Evolutionary conservation across 2,329 filamentous ascomycete species (phyloP).

Genomic region (Colletotrichum chlorophyti): DNA sequence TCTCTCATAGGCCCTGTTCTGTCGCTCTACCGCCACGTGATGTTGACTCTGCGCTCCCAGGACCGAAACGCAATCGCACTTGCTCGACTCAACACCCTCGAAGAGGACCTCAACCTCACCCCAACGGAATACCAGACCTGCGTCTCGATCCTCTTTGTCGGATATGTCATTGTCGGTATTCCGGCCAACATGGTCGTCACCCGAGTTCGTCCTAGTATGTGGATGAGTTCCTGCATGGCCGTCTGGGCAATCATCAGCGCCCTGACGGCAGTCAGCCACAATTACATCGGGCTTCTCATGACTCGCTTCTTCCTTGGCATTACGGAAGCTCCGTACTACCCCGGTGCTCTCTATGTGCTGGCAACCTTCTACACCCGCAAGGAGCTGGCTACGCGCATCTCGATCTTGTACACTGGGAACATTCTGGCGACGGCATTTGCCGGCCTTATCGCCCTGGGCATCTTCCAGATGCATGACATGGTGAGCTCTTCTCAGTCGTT

Average conservation of each 20-base stretch:
- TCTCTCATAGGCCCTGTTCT: too few species aligned
- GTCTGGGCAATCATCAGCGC: conserved; percentile 37
- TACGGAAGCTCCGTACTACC: conserved; percentile 39
- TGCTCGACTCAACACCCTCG: conserved; percentile 59
- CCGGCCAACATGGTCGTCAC: conserved; percentile 28
- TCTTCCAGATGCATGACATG: conserved; percentile 37
- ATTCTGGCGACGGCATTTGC: conserved; percentile 37
- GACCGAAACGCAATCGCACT: conserved; percentile 63
- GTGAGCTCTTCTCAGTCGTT: conserved; percentile 32
- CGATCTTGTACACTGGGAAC: conserved; percentile 37
- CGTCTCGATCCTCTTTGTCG: conserved; percentile 30
- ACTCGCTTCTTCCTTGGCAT: conserved; percentile 37
- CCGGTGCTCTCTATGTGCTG: conserved; percentile 35
- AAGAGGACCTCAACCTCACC: conserved; percentile 56
- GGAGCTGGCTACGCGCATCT: conserved; percentile 36
- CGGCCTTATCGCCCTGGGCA: conserved; percentile 34
- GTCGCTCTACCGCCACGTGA: too few species aligned
- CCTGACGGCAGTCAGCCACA: conserved; percentile 35
- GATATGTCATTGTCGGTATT: conserved; percentile 39
- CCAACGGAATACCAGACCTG: conserved; percentile 34
- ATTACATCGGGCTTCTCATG: conserved; percentile 34
- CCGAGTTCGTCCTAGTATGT: conserved; percentile 19
- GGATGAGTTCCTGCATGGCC: conserved; percentile 24
- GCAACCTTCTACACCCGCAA: conserved; percentile 40
- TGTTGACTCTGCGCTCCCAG: neutral